These are phyloP conservation scores for Fusarium tricinctum DNA, from an alignment of 2,329 filamentous ascomycete species.

Conservation along the genomic window DNA sequence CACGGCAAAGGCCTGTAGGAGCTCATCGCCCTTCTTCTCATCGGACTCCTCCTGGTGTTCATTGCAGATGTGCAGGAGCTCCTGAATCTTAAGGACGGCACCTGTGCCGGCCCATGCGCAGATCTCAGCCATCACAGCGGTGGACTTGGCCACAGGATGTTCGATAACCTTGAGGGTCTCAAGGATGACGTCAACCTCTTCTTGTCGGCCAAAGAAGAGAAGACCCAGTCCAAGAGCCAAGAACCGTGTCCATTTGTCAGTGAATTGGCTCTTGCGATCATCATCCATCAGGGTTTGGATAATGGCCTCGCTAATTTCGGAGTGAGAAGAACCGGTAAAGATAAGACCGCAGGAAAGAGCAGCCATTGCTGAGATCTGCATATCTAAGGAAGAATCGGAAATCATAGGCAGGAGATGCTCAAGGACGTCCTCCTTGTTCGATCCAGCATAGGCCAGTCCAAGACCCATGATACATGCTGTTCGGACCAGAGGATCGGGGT, in stretches of 20 bases:
- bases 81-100: conserved; percentile 96
- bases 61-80: conserved; percentile 97
- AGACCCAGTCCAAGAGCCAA: conserved; percentile 93
- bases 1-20: conserved; percentile 96
- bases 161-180: conserved; percentile 98
- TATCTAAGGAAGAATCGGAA: conserved; percentile 84
- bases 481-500: conserved; percentile 81
- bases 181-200: conserved; percentile 97
- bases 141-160: conserved; percentile 97
- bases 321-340: conserved; percentile 92
- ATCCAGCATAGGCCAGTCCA: conserved; percentile 93
- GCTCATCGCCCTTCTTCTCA: conserved; percentile 94
- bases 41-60: conserved; percentile 96
- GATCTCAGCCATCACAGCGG: conserved; percentile 92
- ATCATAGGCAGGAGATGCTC: conserved; percentile 90
- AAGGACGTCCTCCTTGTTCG: conserved; percentile 89
- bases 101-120: conserved; percentile 99
- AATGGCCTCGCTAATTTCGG: conserved; percentile 92
- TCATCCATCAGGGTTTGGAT: conserved; percentile 94
- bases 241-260: conserved; percentile 98
- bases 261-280: conserved; percentile 88
- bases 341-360: conserved; percentile 90
- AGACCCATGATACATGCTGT: conserved; percentile 95
- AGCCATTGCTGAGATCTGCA: conserved; percentile 97
- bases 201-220: conserved; percentile 95